Evolutionary conservation across 495 filamentous ascomycete species (phyloP).

Genomic region (Cryomyces antarcticus): DNA sequence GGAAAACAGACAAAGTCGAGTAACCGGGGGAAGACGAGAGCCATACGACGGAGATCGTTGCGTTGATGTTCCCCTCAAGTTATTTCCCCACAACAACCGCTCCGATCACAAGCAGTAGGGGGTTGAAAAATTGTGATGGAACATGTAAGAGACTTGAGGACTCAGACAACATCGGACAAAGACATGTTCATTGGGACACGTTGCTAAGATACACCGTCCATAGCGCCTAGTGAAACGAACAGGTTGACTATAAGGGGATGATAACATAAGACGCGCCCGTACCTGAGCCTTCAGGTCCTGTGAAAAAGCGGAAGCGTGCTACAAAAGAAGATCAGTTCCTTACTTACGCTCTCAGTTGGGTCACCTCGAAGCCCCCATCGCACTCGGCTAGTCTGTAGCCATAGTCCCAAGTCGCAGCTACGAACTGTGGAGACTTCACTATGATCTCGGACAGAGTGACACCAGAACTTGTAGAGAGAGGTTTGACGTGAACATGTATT

Average conservation of each 20-base stretch:
- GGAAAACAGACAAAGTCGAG: neutral
- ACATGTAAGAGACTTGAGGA: too few species aligned
- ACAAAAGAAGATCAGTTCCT: slow-evolving; percentile 1
- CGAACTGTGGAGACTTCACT: slow-evolving; percentile 81
- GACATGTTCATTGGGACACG: too few species aligned
- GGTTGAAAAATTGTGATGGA: too few species aligned
- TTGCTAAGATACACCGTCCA: too few species aligned
- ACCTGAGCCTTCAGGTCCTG: too few species aligned
- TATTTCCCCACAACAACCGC: slow-evolving; percentile 6
- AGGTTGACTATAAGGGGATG: too few species aligned
- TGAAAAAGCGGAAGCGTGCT: neutral
- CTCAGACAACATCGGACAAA: too few species aligned
- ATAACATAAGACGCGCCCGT: too few species aligned
- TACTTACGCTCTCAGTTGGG: slow-evolving; percentile 59
- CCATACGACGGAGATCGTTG: neutral
- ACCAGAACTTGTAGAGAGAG: slow-evolving; percentile 31
- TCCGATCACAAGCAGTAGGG: too few species aligned
- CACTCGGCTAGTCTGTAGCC: slow-evolving; percentile 42
- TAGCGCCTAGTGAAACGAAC: too few species aligned
- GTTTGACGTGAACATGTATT: slow-evolving; percentile 65
- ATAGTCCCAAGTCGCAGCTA: slow-evolving; percentile 71
- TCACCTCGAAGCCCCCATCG: slow-evolving; percentile 58
- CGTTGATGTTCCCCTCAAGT: neutral
- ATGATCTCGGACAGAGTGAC: slow-evolving; percentile 46
- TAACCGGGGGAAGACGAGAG: too few species aligned